Conservation (phyloP, 78 protist genomes). For the Carpediemonas membranifera region DNA sequence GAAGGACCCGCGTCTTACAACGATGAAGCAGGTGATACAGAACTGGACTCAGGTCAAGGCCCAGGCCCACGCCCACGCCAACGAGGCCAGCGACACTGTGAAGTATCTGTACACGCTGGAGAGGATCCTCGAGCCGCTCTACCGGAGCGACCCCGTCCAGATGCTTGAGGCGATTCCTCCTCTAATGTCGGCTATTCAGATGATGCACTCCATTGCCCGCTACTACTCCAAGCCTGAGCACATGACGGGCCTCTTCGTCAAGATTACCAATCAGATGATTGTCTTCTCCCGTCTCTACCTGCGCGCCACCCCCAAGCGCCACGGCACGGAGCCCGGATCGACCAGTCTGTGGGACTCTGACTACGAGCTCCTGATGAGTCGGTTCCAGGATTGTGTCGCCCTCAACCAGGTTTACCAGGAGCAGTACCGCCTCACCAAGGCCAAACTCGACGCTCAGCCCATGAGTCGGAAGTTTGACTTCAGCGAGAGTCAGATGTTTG, state of each 20-base stretch:
- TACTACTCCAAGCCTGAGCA: slow-evolving; percentile 59
- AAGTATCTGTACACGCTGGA: slow-evolving; percentile 56
- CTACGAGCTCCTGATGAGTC: neutral
- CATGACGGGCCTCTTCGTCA: slow-evolving; percentile 61
- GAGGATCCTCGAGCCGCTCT: slow-evolving; percentile 47
- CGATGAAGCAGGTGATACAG: slow-evolving; percentile 6
- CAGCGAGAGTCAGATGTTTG: slow-evolving; percentile 47
- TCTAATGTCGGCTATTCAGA: slow-evolving; percentile 44
- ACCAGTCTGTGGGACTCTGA: slow-evolving; percentile 35
- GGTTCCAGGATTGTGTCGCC: slow-evolving; percentile 10
- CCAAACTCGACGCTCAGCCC: slow-evolving; percentile 28
- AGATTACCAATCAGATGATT: slow-evolving; percentile 72
- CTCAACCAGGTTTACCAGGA: slow-evolving; percentile 35
- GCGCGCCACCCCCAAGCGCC: neutral
- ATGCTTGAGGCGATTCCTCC: slow-evolving; percentile 42
- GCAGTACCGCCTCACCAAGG: slow-evolving; percentile 1
- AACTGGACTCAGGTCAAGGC: slow-evolving; percentile 29
- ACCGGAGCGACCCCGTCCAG: slow-evolving; percentile 37
- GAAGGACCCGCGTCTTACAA: no score
- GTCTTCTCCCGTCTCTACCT: slow-evolving; percentile 35
- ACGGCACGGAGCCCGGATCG: no score
- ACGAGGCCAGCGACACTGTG: slow-evolving; percentile 73
- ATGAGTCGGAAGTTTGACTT: slow-evolving; percentile 49
- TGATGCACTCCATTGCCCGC: slow-evolving; percentile 56
- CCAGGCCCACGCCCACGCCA: slow-evolving; percentile 36